Evolutionary conservation across 805 yeast species (phyloP).

Genomic region (Candida michaelii): DNA sequence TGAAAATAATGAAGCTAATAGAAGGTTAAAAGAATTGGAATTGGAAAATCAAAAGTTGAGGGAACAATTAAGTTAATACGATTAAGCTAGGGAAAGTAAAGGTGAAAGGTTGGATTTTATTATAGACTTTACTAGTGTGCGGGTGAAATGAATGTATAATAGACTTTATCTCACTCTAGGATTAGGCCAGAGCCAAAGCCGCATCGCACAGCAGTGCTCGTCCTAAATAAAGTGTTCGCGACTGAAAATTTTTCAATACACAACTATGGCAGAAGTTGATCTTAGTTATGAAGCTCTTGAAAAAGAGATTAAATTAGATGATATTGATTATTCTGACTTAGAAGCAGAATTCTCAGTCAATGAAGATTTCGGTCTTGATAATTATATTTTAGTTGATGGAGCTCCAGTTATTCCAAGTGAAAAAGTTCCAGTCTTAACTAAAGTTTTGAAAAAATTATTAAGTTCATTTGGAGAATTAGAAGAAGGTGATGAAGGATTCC

Average conservation of each 20-base stretch:
- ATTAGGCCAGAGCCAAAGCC: too few relatives aligned
- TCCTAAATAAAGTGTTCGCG: not conserved
- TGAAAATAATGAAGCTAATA: slow-evolving; percentile 57
- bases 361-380: slow-evolving; percentile 63
- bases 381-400: slow-evolving; percentile 86
- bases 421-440: slow-evolving; percentile 78
- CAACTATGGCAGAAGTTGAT: slow-evolving; percentile 12
- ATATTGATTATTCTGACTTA: slow-evolving; percentile 79
- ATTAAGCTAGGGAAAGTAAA: not conserved
- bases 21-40: slow-evolving; percentile 54
- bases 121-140: too few relatives aligned
- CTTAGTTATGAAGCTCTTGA: slow-evolving; percentile 25
- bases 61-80: slow-evolving; percentile 8
- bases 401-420: slow-evolving; percentile 93
- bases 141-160: slow-evolving; percentile 1
- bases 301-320: slow-evolving; percentile 41
- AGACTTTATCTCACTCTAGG: too few relatives aligned
- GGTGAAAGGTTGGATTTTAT: too few relatives aligned
- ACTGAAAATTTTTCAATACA: slow-evolving; percentile 15
- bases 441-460: slow-evolving; percentile 82
- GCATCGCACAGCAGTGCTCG: not conserved
- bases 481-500: slow-evolving; percentile 60
- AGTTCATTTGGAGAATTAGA: slow-evolving; percentile 72
- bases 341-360: slow-evolving; percentile 69
- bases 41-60: slow-evolving; percentile 47